Base-by-base conservation (phyloP, 441 rosid genomes). In the Bocquillonia castaneifolia region DNA sequence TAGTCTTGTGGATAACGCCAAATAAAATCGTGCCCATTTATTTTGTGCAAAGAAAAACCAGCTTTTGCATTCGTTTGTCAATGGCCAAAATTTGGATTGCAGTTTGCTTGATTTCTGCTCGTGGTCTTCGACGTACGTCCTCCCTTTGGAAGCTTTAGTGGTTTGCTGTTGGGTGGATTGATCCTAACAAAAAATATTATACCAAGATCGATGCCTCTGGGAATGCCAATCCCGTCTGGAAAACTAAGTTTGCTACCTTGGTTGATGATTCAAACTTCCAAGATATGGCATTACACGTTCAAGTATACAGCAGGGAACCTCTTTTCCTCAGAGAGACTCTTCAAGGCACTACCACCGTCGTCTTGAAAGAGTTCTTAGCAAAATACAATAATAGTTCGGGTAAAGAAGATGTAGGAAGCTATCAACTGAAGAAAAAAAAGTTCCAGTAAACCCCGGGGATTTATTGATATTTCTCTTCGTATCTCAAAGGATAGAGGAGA, bases 91-190 rank as follows among this genome's bases (percentile, higher is more conserved):
- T 86, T 44, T 80, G 82, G 69, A 72, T 93, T 17, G 96, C 90
- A 73, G 83, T 88, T 47, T 83, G 89, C 69, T 59, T 93, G 64
- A 77, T 91, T 18, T 93, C 98, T 71, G 96, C 97, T n/a, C 77
- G 93, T 25, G 97, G 96, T 20, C 91, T 93, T 18, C 80, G 87
- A 13, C 86, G 83, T 29, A 71, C 88, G 8, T 88, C 88, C 3
- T 79, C 91, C 0, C 78, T 89, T 26, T 88, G 90, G 88, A 93
- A 89, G 82, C 87, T 84, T 59, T 97, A 91, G 51, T 93, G 97
- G 97, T 90, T 82, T 69, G 96, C 96, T 0, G 91, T 91, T 40
- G 97, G 97, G 1, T 93, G 98, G 98, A 78, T 93, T 10, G 85
- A 90, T 76, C 92, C 96, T 6, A 81, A 80, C 79, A 81, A 86